Base-by-base conservation (phyloP, 2,329 filamentous ascomycete species). In the Ceratocystis alfenasii region DNA sequence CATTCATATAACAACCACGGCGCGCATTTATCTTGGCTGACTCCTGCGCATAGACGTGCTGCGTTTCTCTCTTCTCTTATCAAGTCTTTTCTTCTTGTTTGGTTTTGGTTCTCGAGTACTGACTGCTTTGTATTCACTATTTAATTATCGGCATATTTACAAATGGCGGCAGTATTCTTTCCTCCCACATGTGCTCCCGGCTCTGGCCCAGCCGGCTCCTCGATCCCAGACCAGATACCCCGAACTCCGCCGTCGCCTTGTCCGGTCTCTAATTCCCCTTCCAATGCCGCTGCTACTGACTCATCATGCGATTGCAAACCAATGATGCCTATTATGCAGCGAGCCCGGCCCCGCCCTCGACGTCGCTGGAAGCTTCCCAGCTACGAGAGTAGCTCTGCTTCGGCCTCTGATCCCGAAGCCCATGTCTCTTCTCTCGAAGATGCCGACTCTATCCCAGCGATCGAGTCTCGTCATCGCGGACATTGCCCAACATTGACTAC, bases 81-180 rank as follows among this genome's bases (percentile, higher is more conserved):
- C 20, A 20, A 25, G 8, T 25, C 12, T 28, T 25, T 25, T 55
- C 50, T 22, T 30, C 12, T 30, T 33, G 10, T 3, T 17, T 33
- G 25, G 15, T 7, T 15, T 28, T n/a, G 53, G 53, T 17, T 28
- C 28, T 30, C 22, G 53, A 30, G 53, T 57, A 30, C 53, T 57
- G 53, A 30, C 53, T 57, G 53, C 28, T 28, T 22, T 57, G 53
- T 57, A 57, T 57, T 57, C 53, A 30, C 53, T 57, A 57, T 57
- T n/a, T 57, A 25, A 30, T 57, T 57, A 57, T 57, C 53, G 53
- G 10, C 53, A 57, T 57, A 25, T 57, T 57, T 57, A 57, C 53
- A 28, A 57, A 67, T 67, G 41, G 36, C 66, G 4, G 61, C 68
- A 17, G 63, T 64, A 6, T 65, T 65, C 10, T 22, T 63, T 20